Percentiles rank a stretch among this genome's conserved stretches.
These are phyloP conservation scores for Pholiota microspora DNA, from an alignment of 768 basidiomycete genomes.

Conservation along the genomic window DNA sequence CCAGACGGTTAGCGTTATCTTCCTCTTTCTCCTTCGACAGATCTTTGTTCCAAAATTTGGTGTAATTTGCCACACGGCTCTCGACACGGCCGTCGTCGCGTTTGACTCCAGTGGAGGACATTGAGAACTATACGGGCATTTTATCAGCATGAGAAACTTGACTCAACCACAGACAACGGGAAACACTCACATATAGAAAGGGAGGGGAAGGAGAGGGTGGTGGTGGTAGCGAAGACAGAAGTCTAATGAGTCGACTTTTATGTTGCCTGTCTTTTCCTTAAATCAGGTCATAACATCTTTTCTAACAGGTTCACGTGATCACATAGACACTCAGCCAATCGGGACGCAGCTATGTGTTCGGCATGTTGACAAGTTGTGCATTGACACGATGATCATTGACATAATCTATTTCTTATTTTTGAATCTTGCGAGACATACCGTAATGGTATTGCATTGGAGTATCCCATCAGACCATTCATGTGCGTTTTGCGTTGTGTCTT, in stretches of 20 bases:
- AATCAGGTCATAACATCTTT: constrained; percentile 26
- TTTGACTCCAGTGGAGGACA: constrained; percentile 22
- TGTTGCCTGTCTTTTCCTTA: constrained; percentile 6
- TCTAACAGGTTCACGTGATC: constrained; percentile 11
- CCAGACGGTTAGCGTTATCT: constrained; percentile 71
- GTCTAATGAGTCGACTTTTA: constrained; percentile 25
- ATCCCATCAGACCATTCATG: no score
- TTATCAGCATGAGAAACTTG: no score
- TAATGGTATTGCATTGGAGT: no score
- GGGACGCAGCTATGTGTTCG: no score
- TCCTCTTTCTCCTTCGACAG: constrained; percentile 59
- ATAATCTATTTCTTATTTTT: no score
- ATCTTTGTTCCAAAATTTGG: constrained; percentile 90
- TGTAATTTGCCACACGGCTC: constrained; percentile 80
- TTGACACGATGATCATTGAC: no score
- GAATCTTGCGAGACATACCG: no score
- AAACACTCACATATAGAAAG: constrained; percentile 4
- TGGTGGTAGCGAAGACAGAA: constrained; percentile 10
- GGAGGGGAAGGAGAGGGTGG: constrained; percentile 5
- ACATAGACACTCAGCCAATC: neutral
- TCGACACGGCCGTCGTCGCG: constrained; percentile 56
- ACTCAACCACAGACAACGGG: no score
- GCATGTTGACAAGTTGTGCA: no score
- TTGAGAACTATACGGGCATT: no score
- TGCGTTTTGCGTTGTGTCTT: no score